These are phyloP conservation scores for Aspergillus sp. DNA, from an alignment of 2,329 filamentous ascomycete genomes.

Conservation along the genomic window DNA sequence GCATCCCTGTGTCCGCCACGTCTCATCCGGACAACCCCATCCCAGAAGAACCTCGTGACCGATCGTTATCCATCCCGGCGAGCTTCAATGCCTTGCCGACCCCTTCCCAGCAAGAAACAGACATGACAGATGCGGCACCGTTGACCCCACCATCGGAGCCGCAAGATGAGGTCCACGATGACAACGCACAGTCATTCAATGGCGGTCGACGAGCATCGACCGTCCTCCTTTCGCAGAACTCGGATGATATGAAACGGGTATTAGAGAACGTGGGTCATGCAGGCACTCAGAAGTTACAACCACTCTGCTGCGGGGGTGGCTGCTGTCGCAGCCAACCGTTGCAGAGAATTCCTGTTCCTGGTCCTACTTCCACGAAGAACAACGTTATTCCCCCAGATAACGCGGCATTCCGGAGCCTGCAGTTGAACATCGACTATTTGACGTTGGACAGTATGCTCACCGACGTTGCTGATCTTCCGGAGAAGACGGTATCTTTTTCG, in stretches of 20 bases:
- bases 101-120: slow-evolving; percentile 24
- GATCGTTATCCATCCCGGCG: slow-evolving; percentile 29
- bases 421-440: slow-evolving; percentile 68
- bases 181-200: slow-evolving; percentile 16
- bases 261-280: slow-evolving; percentile 47
- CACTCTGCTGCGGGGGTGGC: slow-evolving; percentile 58
- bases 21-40: slow-evolving; percentile 44
- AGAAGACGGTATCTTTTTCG: slow-evolving; percentile 64
- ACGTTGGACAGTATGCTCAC: slow-evolving; percentile 64
- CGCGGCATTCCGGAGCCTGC: slow-evolving; percentile 71
- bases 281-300: slow-evolving; percentile 55
- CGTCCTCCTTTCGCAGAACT: slow-evolving; percentile 50
- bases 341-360: slow-evolving; percentile 31
- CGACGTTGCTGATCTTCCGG: slow-evolving; percentile 63
- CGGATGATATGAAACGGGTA: slow-evolving; percentile 52
- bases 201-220: slow-evolving; percentile 40
- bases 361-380: slow-evolving; percentile 34
- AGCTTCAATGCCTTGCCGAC: slow-evolving; percentile 22
- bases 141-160: slow-evolving; percentile 36
- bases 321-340: slow-evolving; percentile 56
- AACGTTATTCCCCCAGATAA: slow-evolving; percentile 65
- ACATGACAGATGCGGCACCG: slow-evolving; percentile 36
- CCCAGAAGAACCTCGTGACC: slow-evolving; percentile 40
- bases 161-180: slow-evolving; percentile 32
- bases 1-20: slow-evolving; percentile 33